phyloP scores from a whole-genome alignment of 345 rosid species.

The Turnera subulata region DNA sequence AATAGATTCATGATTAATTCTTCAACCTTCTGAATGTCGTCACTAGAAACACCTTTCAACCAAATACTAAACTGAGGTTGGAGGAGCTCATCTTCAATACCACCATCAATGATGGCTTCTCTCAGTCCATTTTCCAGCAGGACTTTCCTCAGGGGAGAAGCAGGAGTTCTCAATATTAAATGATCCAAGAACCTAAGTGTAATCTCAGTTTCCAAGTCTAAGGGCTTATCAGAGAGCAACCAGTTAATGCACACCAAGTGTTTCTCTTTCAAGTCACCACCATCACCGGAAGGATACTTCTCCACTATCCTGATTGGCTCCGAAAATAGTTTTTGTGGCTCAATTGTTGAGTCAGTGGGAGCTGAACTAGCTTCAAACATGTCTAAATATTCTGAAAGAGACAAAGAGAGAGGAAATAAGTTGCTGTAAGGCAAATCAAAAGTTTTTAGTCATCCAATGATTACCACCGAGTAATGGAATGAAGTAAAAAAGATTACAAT shows the following conservation, averaged over 20 bases:
- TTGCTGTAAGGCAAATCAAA: background rate
- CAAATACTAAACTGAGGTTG: conserved; percentile 96
- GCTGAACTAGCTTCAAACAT: conserved; percentile 68
- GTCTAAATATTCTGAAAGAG: conserved; percentile 68
- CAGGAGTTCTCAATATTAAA: conserved; percentile 93
- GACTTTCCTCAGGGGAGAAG: conserved; percentile 88
- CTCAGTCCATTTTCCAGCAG: conserved; percentile 94
- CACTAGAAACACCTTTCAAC: conserved; percentile 77
- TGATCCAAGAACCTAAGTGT: conserved; percentile 87
- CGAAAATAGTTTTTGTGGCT: conserved; percentile 58
- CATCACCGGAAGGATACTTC: conserved; percentile 82
- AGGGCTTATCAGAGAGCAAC: conserved; percentile 79
- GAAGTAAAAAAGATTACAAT: too few species aligned
- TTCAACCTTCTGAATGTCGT: conserved; percentile 73
- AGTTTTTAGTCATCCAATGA: background rate
- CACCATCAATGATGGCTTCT: conserved; percentile 88
- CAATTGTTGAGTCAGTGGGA: conserved; percentile 55
- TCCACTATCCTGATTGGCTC: conserved; percentile 75
- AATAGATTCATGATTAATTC: conserved; percentile 68
- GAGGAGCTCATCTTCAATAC: conserved; percentile 86
- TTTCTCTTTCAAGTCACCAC: conserved; percentile 76
- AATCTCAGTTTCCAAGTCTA: conserved; percentile 88
- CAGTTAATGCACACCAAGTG: conserved; percentile 93
- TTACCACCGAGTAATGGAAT: background rate
- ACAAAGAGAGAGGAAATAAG: conserved; percentile 13